Percentiles rank a stretch among this genome's conserved stretches.
Evolutionary conservation across 768 basidiomycete genomes (phyloP).

Genomic region (Lyophyllum semitale): DNA sequence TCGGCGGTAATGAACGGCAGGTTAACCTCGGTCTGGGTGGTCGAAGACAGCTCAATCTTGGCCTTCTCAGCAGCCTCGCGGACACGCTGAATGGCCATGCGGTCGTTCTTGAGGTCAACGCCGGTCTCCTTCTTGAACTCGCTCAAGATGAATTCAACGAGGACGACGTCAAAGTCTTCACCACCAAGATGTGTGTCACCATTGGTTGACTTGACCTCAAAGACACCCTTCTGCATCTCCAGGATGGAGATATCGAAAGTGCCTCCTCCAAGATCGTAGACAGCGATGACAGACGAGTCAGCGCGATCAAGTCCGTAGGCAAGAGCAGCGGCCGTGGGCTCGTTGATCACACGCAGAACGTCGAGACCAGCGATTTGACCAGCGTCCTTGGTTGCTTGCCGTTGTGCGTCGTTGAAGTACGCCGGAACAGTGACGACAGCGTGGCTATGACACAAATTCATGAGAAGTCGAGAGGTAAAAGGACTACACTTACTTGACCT

Average conservation of each 20-base stretch:
- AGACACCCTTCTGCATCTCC: slow-evolving; percentile 99
- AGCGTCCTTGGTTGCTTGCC: slow-evolving; percentile 97
- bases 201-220: slow-evolving; percentile 99
- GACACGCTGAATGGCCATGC: slow-evolving; percentile 98
- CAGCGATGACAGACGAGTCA: slow-evolving; percentile 87
- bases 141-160: slow-evolving; percentile 82
- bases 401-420: slow-evolving; percentile 99
- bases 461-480: background rate
- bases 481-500: slow-evolving; percentile 75
- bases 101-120: slow-evolving; percentile 78
- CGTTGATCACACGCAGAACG: slow-evolving; percentile 97
- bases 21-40: slow-evolving; percentile 95
- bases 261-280: slow-evolving; percentile 97
- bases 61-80: slow-evolving; percentile 99
- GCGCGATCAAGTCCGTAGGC: slow-evolving; percentile 95
- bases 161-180: slow-evolving; percentile 94
- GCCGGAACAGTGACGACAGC: slow-evolving; percentile 96
- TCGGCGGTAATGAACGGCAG: slow-evolving; percentile 98
- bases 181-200: slow-evolving; percentile 97
- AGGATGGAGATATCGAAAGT: slow-evolving; percentile 99
- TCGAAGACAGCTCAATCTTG: slow-evolving; percentile 96
- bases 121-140: slow-evolving; percentile 96
- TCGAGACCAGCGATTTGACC: slow-evolving; percentile 97
- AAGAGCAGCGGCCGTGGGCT: slow-evolving; percentile 97
- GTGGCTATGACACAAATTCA: slow-evolving; percentile 47